phyloP scores from a whole-genome alignment of 1,139 yeast genomes.

The Saccharomyces hybrid region DNA sequence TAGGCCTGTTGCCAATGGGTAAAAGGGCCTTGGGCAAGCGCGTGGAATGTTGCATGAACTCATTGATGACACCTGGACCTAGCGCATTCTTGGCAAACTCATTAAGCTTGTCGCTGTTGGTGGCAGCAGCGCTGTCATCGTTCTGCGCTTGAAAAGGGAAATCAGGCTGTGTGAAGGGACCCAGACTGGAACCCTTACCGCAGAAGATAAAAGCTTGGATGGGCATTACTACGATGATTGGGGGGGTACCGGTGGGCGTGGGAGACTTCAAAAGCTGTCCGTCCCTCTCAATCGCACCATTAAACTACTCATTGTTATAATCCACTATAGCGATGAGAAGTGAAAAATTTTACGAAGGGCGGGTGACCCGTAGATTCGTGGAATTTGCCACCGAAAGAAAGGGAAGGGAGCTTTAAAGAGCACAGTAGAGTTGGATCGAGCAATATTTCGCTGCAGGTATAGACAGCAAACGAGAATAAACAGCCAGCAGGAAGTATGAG shows the following conservation, averaged over 20 bases:
- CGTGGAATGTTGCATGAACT: slow-evolving; percentile 1
- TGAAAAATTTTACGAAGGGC: background rate
- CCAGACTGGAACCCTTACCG: slow-evolving; percentile 67
- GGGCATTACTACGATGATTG: slow-evolving; percentile 35
- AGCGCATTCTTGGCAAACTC: background rate
- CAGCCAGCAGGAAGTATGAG: slow-evolving; percentile 37
- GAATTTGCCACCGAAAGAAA: slow-evolving; percentile 1
- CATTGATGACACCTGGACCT: background rate
- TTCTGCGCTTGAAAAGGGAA: slow-evolving; percentile 7
- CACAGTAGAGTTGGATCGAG: background rate
- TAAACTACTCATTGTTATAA: background rate
- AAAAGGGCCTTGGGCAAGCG: slow-evolving; percentile 66
- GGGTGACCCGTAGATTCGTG: background rate
- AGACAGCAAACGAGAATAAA: slow-evolving; percentile 3
- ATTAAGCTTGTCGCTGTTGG: slow-evolving; percentile 18
- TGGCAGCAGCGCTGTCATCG: background rate
- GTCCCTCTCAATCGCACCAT: background rate
- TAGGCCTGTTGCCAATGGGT: slow-evolving; percentile 87
- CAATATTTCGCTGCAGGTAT: background rate
- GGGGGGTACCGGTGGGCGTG: background rate
- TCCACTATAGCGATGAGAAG: background rate
- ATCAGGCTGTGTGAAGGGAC: slow-evolving; percentile 57
- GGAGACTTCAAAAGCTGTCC: background rate
- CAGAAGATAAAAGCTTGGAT: slow-evolving; percentile 83
- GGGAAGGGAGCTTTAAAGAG: background rate